Evolutionary conservation across 1,284 basidiomycete species (phyloP).

Genomic region (Microbotryum saponariae): DNA sequence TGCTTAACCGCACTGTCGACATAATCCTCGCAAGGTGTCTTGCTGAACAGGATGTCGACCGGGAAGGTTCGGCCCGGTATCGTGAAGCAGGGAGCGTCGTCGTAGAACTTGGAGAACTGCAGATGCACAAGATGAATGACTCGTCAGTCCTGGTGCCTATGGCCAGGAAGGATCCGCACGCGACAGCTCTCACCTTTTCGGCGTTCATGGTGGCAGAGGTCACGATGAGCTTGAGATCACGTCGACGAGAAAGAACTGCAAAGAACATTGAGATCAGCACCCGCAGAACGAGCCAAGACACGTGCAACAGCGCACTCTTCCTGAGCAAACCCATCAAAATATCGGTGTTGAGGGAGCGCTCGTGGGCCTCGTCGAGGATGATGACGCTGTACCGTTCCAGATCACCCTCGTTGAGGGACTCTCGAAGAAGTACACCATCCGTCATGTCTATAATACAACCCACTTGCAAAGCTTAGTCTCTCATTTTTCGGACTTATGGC

Average conservation of each 20-base stretch:
- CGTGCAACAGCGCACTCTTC: conserved; percentile 16
- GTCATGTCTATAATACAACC: conserved; percentile 52
- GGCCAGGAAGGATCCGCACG: neutral
- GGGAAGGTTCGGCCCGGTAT: conserved; percentile 98
- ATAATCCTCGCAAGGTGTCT: conserved; percentile 97
- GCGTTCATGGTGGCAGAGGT: conserved; percentile 95
- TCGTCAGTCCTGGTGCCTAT: neutral
- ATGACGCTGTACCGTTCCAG: conserved; percentile 85
- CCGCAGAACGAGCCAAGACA: neutral
- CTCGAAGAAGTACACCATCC: conserved; percentile 89
- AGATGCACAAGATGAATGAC: neutral
- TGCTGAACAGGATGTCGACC: conserved; percentile 90
- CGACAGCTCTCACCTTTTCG: conserved; percentile 56
- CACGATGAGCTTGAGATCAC: conserved; percentile 81
- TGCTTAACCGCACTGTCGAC: conserved; percentile 98
- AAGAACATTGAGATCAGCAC: neutral
- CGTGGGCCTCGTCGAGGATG: conserved; percentile 96
- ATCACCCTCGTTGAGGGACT: conserved; percentile 92
- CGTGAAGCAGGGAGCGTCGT: conserved; percentile 87
- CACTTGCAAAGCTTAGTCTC: neutral
- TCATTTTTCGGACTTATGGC: too few species aligned
- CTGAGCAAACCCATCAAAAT: conserved; percentile 75
- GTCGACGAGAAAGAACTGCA: conserved; percentile 46
- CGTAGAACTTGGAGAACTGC: conserved; percentile 82
- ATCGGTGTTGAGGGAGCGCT: conserved; percentile 90